Base-by-base conservation (phyloP, 306 rosid species). In the Cucumis hystrix region DNA sequence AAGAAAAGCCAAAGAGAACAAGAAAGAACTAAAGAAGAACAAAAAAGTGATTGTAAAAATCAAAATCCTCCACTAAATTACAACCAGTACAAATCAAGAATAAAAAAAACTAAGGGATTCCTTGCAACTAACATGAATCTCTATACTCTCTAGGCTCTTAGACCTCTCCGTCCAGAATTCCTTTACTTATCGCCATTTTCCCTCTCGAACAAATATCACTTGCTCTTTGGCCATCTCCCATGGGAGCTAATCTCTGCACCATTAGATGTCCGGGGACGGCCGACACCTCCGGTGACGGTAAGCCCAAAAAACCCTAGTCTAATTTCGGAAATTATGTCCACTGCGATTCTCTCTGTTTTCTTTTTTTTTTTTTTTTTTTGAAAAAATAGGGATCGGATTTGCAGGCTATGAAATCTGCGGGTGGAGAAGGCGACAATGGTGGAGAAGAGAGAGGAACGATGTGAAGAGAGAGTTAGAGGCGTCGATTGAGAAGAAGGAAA, bases 191-290 rank as follows among this genome's bases (percentile, higher is more conserved):
- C 14, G 4, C 21, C 37, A 21, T n/a, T 69, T 2, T 10, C 15
- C 28, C 28, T 40, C 25, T 40, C 71, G 3, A 69, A 40, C 74
- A 2, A 60, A 9, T 12, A n/a, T 40, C 73, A 40, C 20, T 67
- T 45, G 30, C 52, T 41, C 49, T 14, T 30, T 23, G 7, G n/a
- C 43, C 9, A 40, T 40, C 73, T 66, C 33, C 56, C 74, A 69
- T 69, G 75, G 75, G 75, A 69, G 56, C 75, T 20, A 45, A 69
- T 47, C 75, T 69, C 75, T 69, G 75, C 57, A 21, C 11, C 51
- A 11, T 21, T 20, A 21, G 57, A 4, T 1, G 37, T 11, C 73
- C 49, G 73, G 6, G 0, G 10, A 11, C 73, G 30, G 16, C 73
- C 2, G 10, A 15, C 51, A 3, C 25, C 51, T 40, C 30, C 16